phyloP scores from a whole-genome alignment of 495 filamentous ascomycete species.

The Lophiostoma macrostomum region DNA sequence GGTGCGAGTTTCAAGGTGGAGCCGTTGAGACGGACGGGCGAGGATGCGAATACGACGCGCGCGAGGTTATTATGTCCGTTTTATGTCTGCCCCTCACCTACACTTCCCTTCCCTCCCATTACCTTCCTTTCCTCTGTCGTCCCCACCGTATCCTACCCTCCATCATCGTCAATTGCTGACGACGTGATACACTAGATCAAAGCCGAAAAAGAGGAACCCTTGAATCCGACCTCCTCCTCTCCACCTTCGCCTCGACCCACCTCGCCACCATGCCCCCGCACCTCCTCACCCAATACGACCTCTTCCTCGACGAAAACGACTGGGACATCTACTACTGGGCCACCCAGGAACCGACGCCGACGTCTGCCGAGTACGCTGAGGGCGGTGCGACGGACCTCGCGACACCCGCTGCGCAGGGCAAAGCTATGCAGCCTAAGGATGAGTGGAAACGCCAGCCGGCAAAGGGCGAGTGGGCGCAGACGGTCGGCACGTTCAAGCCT shows the following conservation, averaged over 20 bases:
- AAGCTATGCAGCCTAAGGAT: slow-evolving; percentile 35
- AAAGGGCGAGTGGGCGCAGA: slow-evolving; percentile 92
- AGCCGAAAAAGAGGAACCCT: slow-evolving; percentile 95
- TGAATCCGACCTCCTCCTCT: slow-evolving; percentile 91
- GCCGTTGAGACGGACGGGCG: slow-evolving; percentile 74
- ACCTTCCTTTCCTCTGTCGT: background rate
- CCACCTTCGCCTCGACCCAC: slow-evolving; percentile 84
- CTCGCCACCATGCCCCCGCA: slow-evolving; percentile 66
- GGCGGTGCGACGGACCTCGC: slow-evolving; percentile 36
- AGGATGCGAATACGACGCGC: slow-evolving; percentile 77
- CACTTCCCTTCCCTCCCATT: background rate
- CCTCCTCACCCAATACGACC: slow-evolving; percentile 82
- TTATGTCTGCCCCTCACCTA: slow-evolving; percentile 3
- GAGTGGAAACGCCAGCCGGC: slow-evolving; percentile 32
- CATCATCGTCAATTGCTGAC: background rate
- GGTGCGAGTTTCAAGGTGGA: slow-evolving; percentile 86
- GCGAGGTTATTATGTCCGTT: slow-evolving; percentile 85
- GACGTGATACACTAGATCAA: slow-evolving; percentile 61
- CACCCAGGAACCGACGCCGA: slow-evolving; percentile 73
- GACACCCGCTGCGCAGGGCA: slow-evolving; percentile 40
- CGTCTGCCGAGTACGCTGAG: slow-evolving; percentile 43
- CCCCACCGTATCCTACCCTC: background rate
- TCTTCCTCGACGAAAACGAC: slow-evolving; percentile 97
- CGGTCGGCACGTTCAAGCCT: slow-evolving; percentile 87
- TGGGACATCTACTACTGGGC: slow-evolving; percentile 99